phyloP scores from a whole-genome alignment of 2,329 filamentous ascomycete species.

The Rutstroemia sp. region DNA sequence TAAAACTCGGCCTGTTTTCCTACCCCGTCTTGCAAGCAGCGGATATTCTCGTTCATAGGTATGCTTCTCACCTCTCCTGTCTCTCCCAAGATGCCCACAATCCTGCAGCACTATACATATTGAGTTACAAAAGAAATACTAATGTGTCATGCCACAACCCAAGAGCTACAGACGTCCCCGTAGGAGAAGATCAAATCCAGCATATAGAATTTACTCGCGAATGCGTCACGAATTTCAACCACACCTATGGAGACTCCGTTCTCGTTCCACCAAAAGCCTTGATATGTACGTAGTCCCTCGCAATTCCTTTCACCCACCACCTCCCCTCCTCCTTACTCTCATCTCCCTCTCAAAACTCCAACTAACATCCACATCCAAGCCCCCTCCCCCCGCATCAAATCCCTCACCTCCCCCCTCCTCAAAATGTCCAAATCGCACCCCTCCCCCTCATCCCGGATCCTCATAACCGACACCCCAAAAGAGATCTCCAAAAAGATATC shows the following conservation, averaged over 20 bases:
- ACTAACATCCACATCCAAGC: constrained; percentile 14
- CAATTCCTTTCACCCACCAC: not conserved
- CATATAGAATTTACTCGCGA: constrained; percentile 91
- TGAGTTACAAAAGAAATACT: not conserved
- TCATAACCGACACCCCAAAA: constrained; percentile 64
- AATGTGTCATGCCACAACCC: not conserved
- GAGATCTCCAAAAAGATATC: constrained; percentile 64
- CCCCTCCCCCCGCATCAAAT: constrained; percentile 81
- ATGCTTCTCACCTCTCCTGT: constrained; percentile 14
- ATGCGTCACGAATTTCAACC: constrained; percentile 81
- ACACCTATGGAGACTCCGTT: constrained; percentile 50
- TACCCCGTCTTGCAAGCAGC: constrained; percentile 95
- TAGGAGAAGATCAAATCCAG: constrained; percentile 91
- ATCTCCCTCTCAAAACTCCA: not conserved
- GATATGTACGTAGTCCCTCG: constrained; percentile 46
- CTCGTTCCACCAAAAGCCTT: constrained; percentile 64
- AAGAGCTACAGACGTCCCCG: constrained; percentile 86
- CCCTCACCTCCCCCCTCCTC: constrained; percentile 62
- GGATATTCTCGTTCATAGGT: constrained; percentile 83
- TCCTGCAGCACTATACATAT: not conserved
- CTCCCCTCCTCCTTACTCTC: too few relatives aligned
- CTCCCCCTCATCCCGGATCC: constrained; percentile 66
- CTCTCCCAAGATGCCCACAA: not conserved
- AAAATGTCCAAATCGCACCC: constrained; percentile 95
- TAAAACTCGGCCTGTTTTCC: constrained; percentile 87